These are phyloP conservation scores for Zoysia matrella DNA, from an alignment of 202 grass and related monocot species.

Conservation along the genomic window DNA sequence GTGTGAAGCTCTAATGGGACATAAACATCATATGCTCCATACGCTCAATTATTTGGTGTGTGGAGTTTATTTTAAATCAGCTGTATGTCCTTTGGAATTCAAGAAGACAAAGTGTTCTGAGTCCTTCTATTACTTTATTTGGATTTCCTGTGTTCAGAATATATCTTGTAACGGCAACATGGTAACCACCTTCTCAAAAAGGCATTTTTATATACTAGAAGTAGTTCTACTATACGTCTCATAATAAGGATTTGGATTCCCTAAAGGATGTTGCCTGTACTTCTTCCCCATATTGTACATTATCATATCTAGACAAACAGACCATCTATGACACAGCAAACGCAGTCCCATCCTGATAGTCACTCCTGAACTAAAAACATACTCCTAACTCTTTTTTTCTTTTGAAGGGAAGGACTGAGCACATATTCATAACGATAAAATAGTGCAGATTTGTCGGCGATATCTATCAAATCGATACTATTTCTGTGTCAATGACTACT, in stretches of 20 bases:
- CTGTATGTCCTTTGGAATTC: slow-evolving; percentile 11
- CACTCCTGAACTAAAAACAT: slow-evolving; percentile 10
- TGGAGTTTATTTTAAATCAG: too few relatives aligned
- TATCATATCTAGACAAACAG: slow-evolving; percentile 26
- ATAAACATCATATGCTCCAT: background rate
- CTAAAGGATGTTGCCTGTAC: slow-evolving; percentile 21
- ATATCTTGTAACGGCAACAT: slow-evolving; percentile 36
- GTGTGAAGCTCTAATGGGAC: slow-evolving; percentile 27
- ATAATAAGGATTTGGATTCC: background rate
- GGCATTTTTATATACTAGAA: background rate
- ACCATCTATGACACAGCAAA: background rate
- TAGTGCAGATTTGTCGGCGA: background rate
- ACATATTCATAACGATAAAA: background rate
- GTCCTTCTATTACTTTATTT: background rate
- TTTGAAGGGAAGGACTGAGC: too few relatives aligned
- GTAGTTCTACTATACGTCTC: background rate
- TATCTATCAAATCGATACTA: background rate
- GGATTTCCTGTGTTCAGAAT: slow-evolving; percentile 8
- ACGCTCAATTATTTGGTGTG: too few relatives aligned
- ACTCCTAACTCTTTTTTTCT: too few relatives aligned
- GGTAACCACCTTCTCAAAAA: slow-evolving; percentile 22
- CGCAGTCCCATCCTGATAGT: slow-evolving; percentile 19
- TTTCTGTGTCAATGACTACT: background rate
- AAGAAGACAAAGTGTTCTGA: slow-evolving; percentile 4
- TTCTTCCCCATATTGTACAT: slow-evolving; percentile 26